Percentiles rank a stretch among this genome's conserved stretches.
Evolutionary conservation across 441 rosid genomes (phyloP).

Genomic region (Croton setiger): DNA sequence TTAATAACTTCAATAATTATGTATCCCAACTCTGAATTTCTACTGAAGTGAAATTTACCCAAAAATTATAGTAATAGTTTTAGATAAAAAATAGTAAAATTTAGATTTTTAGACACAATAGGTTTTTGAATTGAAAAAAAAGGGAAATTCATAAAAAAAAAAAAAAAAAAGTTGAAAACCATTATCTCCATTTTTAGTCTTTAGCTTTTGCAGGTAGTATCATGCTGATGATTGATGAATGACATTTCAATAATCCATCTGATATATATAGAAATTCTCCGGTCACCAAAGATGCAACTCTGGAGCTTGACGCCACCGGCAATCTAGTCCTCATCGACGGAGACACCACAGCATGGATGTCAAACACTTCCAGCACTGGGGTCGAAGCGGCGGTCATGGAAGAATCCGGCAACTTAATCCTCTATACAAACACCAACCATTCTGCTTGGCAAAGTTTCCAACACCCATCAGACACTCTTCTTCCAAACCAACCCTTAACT

Average conservation of each 20-base stretch:
- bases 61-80: no score
- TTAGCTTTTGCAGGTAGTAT: constrained; percentile 41
- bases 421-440: constrained; percentile 34
- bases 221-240: constrained; percentile 11
- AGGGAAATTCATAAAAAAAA: not conserved
- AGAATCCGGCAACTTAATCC: constrained; percentile 84
- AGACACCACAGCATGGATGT: constrained; percentile 49
- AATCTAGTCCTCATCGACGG: constrained; percentile 66
- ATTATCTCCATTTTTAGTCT: constrained; percentile 24
- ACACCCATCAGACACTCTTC: constrained; percentile 81
- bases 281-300: constrained; percentile 57
- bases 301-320: constrained; percentile 74
- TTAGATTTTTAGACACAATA: no score
- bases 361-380: constrained; percentile 64
- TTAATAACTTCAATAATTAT: no score
- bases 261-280: constrained; percentile 61
- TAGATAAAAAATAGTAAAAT: no score
- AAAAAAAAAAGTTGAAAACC: not conserved
- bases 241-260: constrained; percentile 42
- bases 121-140: constrained; percentile 5
- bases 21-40: no score
- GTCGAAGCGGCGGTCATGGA: constrained; percentile 49
- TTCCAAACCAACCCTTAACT: constrained; percentile 77
- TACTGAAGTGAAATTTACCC: no score
- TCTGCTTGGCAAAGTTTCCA: constrained; percentile 73